Evolutionary conservation across 768 basidiomycete species (phyloP), one percentile per base, ranked within the genome.

Genomic region (Boletus subparvulus): DNA sequence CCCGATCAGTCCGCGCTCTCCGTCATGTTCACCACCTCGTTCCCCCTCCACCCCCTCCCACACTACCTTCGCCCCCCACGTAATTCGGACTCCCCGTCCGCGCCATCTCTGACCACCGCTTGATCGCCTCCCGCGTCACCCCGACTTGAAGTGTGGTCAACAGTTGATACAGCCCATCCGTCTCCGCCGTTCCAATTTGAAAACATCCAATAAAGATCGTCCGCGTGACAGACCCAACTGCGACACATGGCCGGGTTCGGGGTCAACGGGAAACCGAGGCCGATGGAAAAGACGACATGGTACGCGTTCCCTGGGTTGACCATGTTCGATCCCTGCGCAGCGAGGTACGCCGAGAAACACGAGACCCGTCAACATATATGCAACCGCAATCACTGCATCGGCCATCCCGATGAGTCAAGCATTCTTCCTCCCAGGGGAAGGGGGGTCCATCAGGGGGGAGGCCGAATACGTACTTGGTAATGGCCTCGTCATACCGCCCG

Each of bases 121-220:
- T 28, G 26, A 28, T 28, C 26, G 47, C 43, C 10, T 56, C 57
- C 17, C 48, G 41, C 21, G 46, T 61, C 17, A 45, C 24, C n/a
- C 9, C 35, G 4, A 59, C 32, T n/a, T 56, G 54, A 21, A 52
- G 21, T 1, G 12, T 13, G 3, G 47, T 56, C 24, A 65, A 37
- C 14, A 49, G 59, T 7, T 67, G 65, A 33, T 64, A 52, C n/a
- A 61, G 30, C 14, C 55, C 47, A 17, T 64, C 63, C 0, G 55
- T 61, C 33, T 60, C 37, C 13, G 52, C 61, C 36, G 47, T 65
- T 7, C 58, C 61, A 21, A 21, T 21, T 21, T 21, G 21, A 21
- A 26, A 68, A 68, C 1, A 57, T 40, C 52, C 36, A 68, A 36
- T 60, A 65, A 6, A 67, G 57, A 14, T 67, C 60, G 32, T 67